Evolutionary conservation across 768 basidiomycete species (phyloP).

Genomic region (Boletales sp.): DNA sequence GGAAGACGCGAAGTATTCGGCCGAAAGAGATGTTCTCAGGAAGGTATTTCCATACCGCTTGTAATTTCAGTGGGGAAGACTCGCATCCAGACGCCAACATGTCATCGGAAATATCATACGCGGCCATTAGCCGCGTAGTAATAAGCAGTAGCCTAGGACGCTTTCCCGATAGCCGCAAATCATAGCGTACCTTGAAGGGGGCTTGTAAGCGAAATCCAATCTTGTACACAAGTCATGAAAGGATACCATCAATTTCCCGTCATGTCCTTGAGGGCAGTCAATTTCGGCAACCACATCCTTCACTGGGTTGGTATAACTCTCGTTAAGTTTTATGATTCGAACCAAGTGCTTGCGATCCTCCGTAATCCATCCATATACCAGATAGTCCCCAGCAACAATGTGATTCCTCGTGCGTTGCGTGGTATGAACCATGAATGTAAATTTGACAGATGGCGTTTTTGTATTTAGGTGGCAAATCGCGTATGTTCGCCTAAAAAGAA

Average conservation of each 20-base stretch:
- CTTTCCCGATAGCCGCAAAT: conserved; percentile 25
- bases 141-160: conserved; percentile 21
- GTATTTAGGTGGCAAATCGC: conserved; percentile 28
- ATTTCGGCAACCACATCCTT: conserved; percentile 24
- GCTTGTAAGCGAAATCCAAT: neutral
- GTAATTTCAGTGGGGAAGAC: conserved; percentile 8
- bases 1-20: conserved; percentile 25
- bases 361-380: conserved; percentile 29
- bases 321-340: conserved; percentile 28
- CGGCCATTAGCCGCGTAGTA: conserved; percentile 27
- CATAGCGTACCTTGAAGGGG: conserved; percentile 24
- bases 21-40: conserved; percentile 26
- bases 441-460: conserved; percentile 22
- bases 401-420: conserved; percentile 22
- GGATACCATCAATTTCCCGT: conserved; percentile 25
- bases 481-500: conserved; percentile 16
- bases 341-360: conserved; percentile 26
- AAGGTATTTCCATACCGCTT: conserved; percentile 14
- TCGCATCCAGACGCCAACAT: conserved; percentile 8
- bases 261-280: conserved; percentile 26
- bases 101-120: conserved; percentile 25
- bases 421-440: conserved; percentile 25
- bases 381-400: conserved; percentile 21
- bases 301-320: conserved; percentile 19
- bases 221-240: too few relatives aligned